Conservation (phyloP, 805 yeast species). For the Cyberlindnera sargentensis region DNA sequence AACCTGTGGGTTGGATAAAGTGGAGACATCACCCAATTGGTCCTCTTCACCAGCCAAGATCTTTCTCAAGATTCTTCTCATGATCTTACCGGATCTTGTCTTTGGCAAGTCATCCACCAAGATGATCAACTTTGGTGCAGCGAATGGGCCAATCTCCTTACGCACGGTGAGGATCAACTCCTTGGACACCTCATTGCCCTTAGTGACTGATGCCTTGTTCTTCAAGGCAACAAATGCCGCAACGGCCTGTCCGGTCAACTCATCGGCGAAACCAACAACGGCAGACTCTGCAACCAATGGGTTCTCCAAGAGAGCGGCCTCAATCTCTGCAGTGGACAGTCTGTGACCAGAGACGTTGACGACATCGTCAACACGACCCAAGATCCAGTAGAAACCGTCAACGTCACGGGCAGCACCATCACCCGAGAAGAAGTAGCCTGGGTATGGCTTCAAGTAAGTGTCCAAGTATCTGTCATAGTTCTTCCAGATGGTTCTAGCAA, state of each 20-base stretch:
- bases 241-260: constrained; percentile 81
- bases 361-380: constrained; percentile 85
- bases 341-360: constrained; percentile 85
- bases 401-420: constrained; percentile 85
- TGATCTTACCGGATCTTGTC: constrained; percentile 81
- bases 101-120: constrained; percentile 75
- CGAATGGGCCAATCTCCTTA: constrained; percentile 79
- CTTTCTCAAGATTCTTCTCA: constrained; percentile 82
- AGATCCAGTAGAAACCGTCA: constrained; percentile 80
- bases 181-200: constrained; percentile 41
- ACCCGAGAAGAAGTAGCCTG: constrained; percentile 79
- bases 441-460: constrained; percentile 77
- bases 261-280: constrained; percentile 78
- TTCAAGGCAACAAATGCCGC: constrained; percentile 76
- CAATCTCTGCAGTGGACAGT: constrained; percentile 84
- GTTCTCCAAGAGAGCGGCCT: constrained; percentile 74
- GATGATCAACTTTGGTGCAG: constrained; percentile 72
- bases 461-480: constrained; percentile 71
- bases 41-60: constrained; percentile 70
- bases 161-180: constrained; percentile 64
- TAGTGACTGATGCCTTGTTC: constrained; percentile 27
- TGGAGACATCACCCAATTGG: constrained; percentile 73
- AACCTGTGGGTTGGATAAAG: constrained; percentile 69
- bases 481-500: constrained; percentile 77
- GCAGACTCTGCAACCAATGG: constrained; percentile 69